Conservation (phyloP, 352 stramenopile genomes). For the Sclerospora graminicola region DNA sequence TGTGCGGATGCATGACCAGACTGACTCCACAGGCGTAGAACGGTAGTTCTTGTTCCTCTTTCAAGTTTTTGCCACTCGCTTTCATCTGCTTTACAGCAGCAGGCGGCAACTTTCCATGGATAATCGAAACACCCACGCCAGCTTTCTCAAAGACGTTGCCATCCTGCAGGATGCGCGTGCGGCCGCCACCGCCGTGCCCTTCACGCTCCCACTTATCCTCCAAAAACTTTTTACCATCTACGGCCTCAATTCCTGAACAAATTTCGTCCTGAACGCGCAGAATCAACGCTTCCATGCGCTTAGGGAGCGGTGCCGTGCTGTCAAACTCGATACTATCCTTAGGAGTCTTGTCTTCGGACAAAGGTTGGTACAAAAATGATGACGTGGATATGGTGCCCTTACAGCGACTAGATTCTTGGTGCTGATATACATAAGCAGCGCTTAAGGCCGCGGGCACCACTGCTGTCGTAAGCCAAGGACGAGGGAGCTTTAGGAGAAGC, state of each 20-base stretch:
- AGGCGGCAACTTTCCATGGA: slow-evolving; percentile 93
- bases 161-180: slow-evolving; percentile 89
- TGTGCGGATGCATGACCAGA: slow-evolving; percentile 95
- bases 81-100: slow-evolving; percentile 78
- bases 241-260: slow-evolving; percentile 74
- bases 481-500: slow-evolving; percentile 9
- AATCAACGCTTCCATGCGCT: slow-evolving; percentile 79
- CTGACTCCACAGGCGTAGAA: slow-evolving; percentile 95
- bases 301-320: slow-evolving; percentile 44
- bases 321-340: slow-evolving; percentile 72
- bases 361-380: slow-evolving; percentile 52
- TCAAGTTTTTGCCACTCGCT: slow-evolving; percentile 57
- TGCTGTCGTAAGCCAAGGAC: slow-evolving; percentile 11
- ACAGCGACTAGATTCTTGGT: slow-evolving; percentile 30
- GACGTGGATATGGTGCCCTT: slow-evolving; percentile 19
- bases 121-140: slow-evolving; percentile 94
- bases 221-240: slow-evolving; percentile 92
- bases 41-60: slow-evolving; percentile 72
- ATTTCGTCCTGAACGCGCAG: slow-evolving; percentile 82
- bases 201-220: slow-evolving; percentile 92
- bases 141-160: slow-evolving; percentile 97
- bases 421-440: slow-evolving; percentile 9
- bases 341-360: slow-evolving; percentile 53
- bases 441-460: slow-evolving; percentile 17
- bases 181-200: slow-evolving; percentile 90